Conservation (phyloP, 2,329 filamentous ascomycete species). For the Aspergillus sp. region DNA sequence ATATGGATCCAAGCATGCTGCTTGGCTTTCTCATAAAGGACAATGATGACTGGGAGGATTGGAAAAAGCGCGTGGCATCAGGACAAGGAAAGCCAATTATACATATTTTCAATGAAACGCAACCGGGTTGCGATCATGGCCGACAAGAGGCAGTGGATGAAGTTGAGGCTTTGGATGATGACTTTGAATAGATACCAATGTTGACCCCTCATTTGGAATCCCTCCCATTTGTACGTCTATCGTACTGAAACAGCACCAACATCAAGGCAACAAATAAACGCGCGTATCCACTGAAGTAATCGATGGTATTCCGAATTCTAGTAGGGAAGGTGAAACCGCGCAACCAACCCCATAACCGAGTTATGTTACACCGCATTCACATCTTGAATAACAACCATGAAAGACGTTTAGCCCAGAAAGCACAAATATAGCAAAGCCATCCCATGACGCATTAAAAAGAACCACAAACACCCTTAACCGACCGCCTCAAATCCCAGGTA, state of each 20-base stretch:
- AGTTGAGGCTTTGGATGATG: conserved; percentile 80
- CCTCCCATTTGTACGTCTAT: conserved; percentile 2
- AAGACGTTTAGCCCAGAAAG: conserved; percentile 32
- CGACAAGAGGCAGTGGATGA: conserved; percentile 73
- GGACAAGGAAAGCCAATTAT: conserved; percentile 78
- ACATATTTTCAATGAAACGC: conserved; percentile 64
- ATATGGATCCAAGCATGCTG: conserved; percentile 98
- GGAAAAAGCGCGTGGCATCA: conserved; percentile 67
- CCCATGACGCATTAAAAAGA: conserved; percentile 43
- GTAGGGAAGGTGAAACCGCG: conserved; percentile 22
- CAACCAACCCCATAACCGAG: conserved; percentile 31
- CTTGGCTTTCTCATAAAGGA: conserved; percentile 83
- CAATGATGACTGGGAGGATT: conserved; percentile 74
- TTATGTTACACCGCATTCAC: conserved; percentile 41
- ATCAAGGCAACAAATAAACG: background rate
- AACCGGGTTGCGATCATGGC: conserved; percentile 47
- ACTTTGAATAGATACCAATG: background rate
- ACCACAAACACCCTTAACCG: conserved; percentile 13
- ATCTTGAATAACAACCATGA: conserved; percentile 38
- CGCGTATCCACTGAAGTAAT: background rate
- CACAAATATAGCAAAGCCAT: conserved; percentile 30
- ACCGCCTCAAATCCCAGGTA: conserved; percentile 5
- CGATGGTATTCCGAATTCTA: conserved; percentile 29
- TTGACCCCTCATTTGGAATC: background rate
- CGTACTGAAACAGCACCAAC: no score